Base-by-base conservation (phyloP, 805 yeast species). In the Spathaspora girioi region DNA sequence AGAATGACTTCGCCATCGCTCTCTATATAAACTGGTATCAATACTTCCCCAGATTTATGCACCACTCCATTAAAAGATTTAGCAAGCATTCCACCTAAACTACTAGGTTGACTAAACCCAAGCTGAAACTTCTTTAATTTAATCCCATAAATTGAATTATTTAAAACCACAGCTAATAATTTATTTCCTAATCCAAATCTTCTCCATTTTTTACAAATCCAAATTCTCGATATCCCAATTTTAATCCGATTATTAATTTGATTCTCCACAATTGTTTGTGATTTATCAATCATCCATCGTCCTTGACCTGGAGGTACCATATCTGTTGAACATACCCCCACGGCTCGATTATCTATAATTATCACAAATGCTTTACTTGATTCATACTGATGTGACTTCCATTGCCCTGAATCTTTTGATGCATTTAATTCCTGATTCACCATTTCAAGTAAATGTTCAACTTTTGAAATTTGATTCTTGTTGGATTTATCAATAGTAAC, bases 61-160 rank as follows among this genome's bases (percentile, higher is more conserved):
- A 51, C 63, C 0, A 77, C 79, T 0, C 86, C 83, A 59, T 82
- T 83, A 59, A 80, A 85, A 29, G 61, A 66, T 32, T 63, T 64
- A 0, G 91, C 89, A 31, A 86, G 69, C 51, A 76, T 73, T 1
- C 83, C 82, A 0, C 93, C 93, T 51, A 77, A 74, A 47, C 74
- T 79, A 52, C 87, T 82, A 0, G 92, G 91, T 62, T 86, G 93
- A 43, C 89, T 83, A 81, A 89, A 86, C 0, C 83, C 87, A 17
- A 86, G 62, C 52, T 80, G 76, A 14, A 54, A 56, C 50, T 65
- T 76, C 1, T 66, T 65, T 12, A 84, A 56, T 0, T 20, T 47
- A 50, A 77, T 59, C 0, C 89, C 89, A 58, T 79, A 80, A 1
- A 83, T 65, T 20, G 80, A 67, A 50, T 79, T 56, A 1, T 60